These are phyloP conservation scores for Barnettozyma californica DNA, from an alignment of 805 yeast species.

Conservation along the genomic window DNA sequence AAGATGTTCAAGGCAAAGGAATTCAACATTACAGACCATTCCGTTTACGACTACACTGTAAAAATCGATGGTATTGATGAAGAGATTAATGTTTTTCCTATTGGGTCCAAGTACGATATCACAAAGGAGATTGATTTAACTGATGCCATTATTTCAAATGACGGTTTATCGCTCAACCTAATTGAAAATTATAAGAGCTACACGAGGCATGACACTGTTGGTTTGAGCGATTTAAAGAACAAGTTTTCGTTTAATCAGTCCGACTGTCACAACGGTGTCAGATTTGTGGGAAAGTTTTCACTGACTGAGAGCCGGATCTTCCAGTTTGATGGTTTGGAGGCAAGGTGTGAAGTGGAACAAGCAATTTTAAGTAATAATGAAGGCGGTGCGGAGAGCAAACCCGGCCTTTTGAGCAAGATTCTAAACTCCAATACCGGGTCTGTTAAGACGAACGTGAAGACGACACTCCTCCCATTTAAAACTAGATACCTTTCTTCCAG, in stretches of 20 bases:
- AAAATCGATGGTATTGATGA: slow-evolving; percentile 25
- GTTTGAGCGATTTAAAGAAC: slow-evolving; percentile 11
- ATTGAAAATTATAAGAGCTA: slow-evolving; percentile 26
- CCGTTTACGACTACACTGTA: slow-evolving; percentile 44
- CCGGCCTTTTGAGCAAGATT: slow-evolving; percentile 17
- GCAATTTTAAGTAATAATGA: slow-evolving; percentile 3
- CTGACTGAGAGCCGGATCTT: slow-evolving; percentile 48
- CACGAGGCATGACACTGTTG: slow-evolving; percentile 20
- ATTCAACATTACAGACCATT: slow-evolving; percentile 52
- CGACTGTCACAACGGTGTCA: slow-evolving; percentile 35
- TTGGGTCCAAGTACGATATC: slow-evolving; percentile 37
- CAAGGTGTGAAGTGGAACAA: slow-evolving; percentile 34
- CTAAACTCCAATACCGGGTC: slow-evolving; percentile 18
- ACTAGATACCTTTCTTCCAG: slow-evolving; percentile 36
- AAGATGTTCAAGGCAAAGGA: slow-evolving; percentile 60
- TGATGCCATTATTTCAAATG: slow-evolving; percentile 23
- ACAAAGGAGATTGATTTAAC: slow-evolving; percentile 34
- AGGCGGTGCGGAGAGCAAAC: slow-evolving; percentile 5
- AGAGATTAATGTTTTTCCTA: slow-evolving; percentile 37
- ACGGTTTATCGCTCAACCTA: slow-evolving; percentile 32
- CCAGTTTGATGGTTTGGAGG: slow-evolving; percentile 37
- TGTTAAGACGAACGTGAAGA: slow-evolving; percentile 19
- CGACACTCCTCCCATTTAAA: slow-evolving; percentile 21
- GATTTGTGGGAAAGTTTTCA: slow-evolving; percentile 37
- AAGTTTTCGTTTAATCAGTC: slow-evolving; percentile 30